These are phyloP conservation scores for Debaryomyces subglobosus DNA, from an alignment of 1,139 yeast genomes.

Conservation along the genomic window DNA sequence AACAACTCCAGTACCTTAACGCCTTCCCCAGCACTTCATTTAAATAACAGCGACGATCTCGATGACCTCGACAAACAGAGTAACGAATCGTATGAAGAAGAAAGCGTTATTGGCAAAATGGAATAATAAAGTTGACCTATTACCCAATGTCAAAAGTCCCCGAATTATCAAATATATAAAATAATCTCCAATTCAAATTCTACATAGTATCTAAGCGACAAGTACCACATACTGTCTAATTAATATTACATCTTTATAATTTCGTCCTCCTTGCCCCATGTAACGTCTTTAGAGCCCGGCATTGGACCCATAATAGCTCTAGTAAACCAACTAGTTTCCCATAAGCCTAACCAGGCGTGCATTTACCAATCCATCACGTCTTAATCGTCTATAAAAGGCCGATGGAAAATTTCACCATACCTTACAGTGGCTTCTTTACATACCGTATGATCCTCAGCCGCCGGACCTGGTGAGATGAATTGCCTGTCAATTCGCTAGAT, in stretches of 20 bases:
- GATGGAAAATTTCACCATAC: neutral
- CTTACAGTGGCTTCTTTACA: neutral
- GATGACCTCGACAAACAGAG: constrained; percentile 10
- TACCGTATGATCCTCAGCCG: constrained; percentile 1
- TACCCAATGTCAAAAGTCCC: neutral
- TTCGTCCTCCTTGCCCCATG: neutral
- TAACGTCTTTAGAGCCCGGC: neutral
- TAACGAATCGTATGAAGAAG: constrained; percentile 17
- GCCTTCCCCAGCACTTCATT: constrained; percentile 1
- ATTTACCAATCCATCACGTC: neutral
- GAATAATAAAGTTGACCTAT: constrained; percentile 16
- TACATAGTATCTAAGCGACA: constrained; percentile 1
- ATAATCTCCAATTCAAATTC: neutral
- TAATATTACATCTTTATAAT: constrained; percentile 1
- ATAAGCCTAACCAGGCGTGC: neutral
- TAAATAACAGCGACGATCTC: neutral
- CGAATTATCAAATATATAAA: neutral
- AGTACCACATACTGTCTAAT: neutral
- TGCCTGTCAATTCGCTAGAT: constrained; percentile 15
- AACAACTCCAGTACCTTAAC: neutral
- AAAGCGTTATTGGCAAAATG: constrained; percentile 27
- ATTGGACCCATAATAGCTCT: neutral
- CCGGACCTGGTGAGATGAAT: constrained; percentile 3
- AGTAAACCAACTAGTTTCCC: neutral
- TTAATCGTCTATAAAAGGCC: neutral